These are phyloP conservation scores for Allantophomopsis lycopodina DNA, from an alignment of 2,329 filamentous ascomycete genomes.

Conservation along the genomic window DNA sequence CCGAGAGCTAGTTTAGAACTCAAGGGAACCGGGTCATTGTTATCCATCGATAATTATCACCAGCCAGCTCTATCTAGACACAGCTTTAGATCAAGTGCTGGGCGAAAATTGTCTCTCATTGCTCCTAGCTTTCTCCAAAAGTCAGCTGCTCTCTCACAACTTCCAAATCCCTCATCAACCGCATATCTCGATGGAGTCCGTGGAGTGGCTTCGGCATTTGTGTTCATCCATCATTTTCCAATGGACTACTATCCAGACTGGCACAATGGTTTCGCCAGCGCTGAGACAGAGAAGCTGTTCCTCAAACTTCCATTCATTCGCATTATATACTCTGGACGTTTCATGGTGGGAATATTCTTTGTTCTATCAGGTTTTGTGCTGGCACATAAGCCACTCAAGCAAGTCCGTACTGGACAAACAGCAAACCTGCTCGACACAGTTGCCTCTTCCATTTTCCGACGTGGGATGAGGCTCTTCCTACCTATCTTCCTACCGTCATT, in stretches of 20 bases:
- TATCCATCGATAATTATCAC: too few species aligned
- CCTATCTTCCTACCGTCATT: constrained; percentile 26
- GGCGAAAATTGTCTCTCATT: too few species aligned
- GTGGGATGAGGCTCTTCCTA: constrained; percentile 26
- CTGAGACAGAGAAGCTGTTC: constrained; percentile 16
- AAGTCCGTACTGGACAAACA: constrained; percentile 19
- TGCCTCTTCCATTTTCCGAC: constrained; percentile 26
- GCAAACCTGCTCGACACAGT: constrained; percentile 21
- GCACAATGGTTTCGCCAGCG: constrained; percentile 21
- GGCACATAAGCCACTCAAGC: constrained; percentile 23
- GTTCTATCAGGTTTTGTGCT: constrained; percentile 31
- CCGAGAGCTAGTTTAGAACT: too few species aligned
- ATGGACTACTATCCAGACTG: neutral
- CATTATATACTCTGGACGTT: constrained; percentile 24
- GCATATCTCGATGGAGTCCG: constrained; percentile 33
- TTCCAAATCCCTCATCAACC: constrained; percentile 10
- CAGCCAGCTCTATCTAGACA: too few species aligned
- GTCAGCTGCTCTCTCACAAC: too few species aligned
- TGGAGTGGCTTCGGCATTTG: constrained; percentile 30
- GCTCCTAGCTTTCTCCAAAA: too few species aligned
- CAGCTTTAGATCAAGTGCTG: too few species aligned
- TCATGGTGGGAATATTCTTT: constrained; percentile 32
- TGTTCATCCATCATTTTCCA: constrained; percentile 28
- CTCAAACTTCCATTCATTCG: constrained; percentile 27
- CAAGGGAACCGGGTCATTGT: too few species aligned